phyloP scores from a whole-genome alignment of 768 basidiomycete genomes.

The Kockovaella imperatae region DNA sequence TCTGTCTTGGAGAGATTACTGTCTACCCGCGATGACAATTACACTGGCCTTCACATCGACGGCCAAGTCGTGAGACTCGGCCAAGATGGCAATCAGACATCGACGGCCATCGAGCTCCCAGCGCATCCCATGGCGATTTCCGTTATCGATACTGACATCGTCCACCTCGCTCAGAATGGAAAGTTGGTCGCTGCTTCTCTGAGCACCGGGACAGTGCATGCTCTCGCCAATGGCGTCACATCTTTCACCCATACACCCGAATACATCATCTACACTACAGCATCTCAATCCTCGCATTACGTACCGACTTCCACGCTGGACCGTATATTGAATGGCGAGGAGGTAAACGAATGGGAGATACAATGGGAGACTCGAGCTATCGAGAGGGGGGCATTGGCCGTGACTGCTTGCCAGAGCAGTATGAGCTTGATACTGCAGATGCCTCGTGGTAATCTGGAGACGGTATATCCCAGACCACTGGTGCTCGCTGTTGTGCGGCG shows the following conservation, averaged over 20 bases:
- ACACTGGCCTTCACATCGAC: no score
- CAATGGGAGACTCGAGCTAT: slow-evolving; percentile 67
- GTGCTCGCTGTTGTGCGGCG: slow-evolving; percentile 75
- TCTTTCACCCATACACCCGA: slow-evolving; percentile 64
- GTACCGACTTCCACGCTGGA: slow-evolving; percentile 50
- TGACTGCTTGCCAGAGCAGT: slow-evolving; percentile 72
- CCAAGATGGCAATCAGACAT: no score
- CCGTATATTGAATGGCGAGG: slow-evolving; percentile 25
- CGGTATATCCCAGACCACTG: slow-evolving; percentile 82
- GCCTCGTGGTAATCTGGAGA: slow-evolving; percentile 95
- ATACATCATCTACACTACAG: slow-evolving; percentile 78
- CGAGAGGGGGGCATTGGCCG: slow-evolving; percentile 83
- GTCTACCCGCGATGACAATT: no score
- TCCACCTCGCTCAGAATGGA: slow-evolving; percentile 61
- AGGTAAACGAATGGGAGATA: slow-evolving; percentile 32
- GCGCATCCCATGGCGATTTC: slow-evolving; percentile 16
- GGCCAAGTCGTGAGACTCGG: no score
- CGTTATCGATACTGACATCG: slow-evolving; percentile 45
- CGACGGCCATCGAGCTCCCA: no score
- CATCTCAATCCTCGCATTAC: slow-evolving; percentile 71
- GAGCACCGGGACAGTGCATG: neutral
- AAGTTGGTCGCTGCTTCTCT: slow-evolving; percentile 52
- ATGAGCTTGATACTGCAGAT: slow-evolving; percentile 93
- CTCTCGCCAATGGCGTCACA: slow-evolving; percentile 46
- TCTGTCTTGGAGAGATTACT: no score